These are phyloP conservation scores for Stenocarpella maydis DNA, from an alignment of 2,329 filamentous ascomycete species.

Conservation along the genomic window DNA sequence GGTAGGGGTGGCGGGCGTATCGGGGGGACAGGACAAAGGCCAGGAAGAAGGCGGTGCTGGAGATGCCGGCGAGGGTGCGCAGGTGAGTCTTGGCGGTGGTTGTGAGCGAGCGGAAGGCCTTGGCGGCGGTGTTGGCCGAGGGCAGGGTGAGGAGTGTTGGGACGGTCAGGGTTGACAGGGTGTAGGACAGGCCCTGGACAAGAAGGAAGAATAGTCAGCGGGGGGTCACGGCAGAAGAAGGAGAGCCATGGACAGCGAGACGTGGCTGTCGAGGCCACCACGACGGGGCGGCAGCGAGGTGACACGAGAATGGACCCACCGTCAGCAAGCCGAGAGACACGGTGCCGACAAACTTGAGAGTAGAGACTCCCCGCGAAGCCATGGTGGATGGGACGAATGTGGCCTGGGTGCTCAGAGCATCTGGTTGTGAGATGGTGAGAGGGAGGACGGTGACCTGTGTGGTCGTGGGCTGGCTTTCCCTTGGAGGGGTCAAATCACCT, in stretches of 20 bases:
- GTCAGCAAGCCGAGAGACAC: conserved; percentile 88
- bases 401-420: conserved; percentile 27
- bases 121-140: conserved; percentile 74
- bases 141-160: conserved; percentile 84
- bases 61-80: conserved; percentile 71
- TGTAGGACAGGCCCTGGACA: conserved; percentile 86
- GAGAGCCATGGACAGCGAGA: neutral
- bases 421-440: conserved; percentile 9
- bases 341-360: conserved; percentile 92
- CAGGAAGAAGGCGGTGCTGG: conserved; percentile 75
- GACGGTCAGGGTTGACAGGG: conserved; percentile 78
- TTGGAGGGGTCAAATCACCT: conserved; percentile 13
- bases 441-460: too few species aligned
- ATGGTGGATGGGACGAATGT: conserved; percentile 53
- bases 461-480: too few species aligned
- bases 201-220: conserved; percentile 22
- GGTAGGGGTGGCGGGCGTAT: conserved; percentile 83
- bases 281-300: neutral
- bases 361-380: conserved; percentile 74
- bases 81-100: conserved; percentile 71
- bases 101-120: conserved; percentile 74
- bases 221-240: neutral
- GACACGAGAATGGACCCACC: conserved; percentile 60
- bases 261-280: conserved; percentile 18
- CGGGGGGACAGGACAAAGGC: conserved; percentile 81